A percentile compares a stretch with the other conserved stretches of the same genome.
Evolutionary conservation across 75 land plant genomes (phyloP).

Genomic region (Sequoia sempervirens): DNA sequence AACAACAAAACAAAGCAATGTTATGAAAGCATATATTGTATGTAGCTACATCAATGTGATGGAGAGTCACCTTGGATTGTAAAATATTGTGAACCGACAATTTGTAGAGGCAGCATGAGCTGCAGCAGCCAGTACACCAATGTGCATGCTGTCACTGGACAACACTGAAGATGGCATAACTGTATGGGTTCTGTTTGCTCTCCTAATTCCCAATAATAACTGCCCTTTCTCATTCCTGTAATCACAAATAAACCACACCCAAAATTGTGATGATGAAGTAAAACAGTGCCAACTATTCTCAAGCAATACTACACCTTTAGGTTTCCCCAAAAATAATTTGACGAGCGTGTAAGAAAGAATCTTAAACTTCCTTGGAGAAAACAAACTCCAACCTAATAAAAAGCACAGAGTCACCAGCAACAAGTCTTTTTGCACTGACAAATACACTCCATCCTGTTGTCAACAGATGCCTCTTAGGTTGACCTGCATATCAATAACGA

Average conservation of each 20-base stretch:
- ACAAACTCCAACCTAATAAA: slow-evolving; percentile 58
- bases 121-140: slow-evolving; percentile 86
- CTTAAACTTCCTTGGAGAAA: not conserved
- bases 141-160: slow-evolving; percentile 96
- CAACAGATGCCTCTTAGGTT: slow-evolving; percentile 82
- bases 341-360: not conserved
- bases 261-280: not conserved
- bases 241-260: not conserved
- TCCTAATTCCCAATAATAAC: slow-evolving; percentile 80
- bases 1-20: not conserved
- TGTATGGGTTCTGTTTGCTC: slow-evolving; percentile 79
- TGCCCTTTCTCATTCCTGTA: slow-evolving; percentile 83
- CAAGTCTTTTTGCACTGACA: slow-evolving; percentile 85
- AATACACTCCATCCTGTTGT: slow-evolving; percentile 95
- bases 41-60: not conserved
- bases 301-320: not conserved
- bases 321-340: not conserved
- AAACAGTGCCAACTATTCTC: not conserved
- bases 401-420: slow-evolving; percentile 83
- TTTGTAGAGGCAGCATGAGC: slow-evolving; percentile 82
- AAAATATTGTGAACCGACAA: slow-evolving; percentile 78
- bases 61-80: slow-evolving; percentile 60
- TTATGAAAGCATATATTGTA: not conserved
- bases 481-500: slow-evolving; percentile 41
- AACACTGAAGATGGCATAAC: slow-evolving; percentile 84